Conservation (phyloP, 495 filamentous ascomycete genomes). For the Talaromyces thailandensis region DNA sequence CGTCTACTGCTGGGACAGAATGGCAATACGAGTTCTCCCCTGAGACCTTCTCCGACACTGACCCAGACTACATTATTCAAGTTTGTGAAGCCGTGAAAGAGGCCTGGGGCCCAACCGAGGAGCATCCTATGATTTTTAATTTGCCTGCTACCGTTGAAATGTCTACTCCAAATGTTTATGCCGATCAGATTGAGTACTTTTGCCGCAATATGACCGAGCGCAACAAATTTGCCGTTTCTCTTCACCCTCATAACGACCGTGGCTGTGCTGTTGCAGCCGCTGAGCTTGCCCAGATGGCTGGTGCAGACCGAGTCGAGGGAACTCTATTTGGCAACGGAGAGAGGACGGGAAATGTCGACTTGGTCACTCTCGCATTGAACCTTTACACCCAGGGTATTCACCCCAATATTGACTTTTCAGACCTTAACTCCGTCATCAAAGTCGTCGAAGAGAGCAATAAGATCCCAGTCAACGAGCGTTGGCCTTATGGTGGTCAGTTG, state of each 20-base stretch:
- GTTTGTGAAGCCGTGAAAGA: constrained; percentile 92
- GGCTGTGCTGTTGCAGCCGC: constrained; percentile 84
- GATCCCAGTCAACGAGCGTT: constrained; percentile 83
- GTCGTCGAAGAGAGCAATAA: constrained; percentile 89
- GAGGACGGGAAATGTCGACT: constrained; percentile 90
- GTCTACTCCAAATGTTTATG: constrained; percentile 92
- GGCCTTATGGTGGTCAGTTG: constrained; percentile 74
- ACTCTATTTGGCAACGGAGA: constrained; percentile 96
- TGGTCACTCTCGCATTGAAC: constrained; percentile 90
- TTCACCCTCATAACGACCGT: constrained; percentile 92
- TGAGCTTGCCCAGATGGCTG: constrained; percentile 95
- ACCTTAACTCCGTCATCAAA: constrained; percentile 80
- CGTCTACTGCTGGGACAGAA: constrained; percentile 58
- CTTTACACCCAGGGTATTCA: constrained; percentile 93
- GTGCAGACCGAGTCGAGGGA: constrained; percentile 89
- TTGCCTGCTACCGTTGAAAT: constrained; percentile 95
- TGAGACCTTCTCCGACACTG: constrained; percentile 91
- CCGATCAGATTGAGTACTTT: constrained; percentile 96
- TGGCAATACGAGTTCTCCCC: constrained; percentile 97
- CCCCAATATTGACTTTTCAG: constrained; percentile 84
- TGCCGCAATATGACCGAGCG: constrained; percentile 71
- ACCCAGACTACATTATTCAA: constrained; percentile 71
- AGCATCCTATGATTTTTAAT: constrained; percentile 94
- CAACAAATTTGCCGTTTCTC: constrained; percentile 71
- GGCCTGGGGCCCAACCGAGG: constrained; percentile 79